Conservation (phyloP, 1,284 basidiomycete species). For the Sporisorium iseilematis-ciliati region DNA sequence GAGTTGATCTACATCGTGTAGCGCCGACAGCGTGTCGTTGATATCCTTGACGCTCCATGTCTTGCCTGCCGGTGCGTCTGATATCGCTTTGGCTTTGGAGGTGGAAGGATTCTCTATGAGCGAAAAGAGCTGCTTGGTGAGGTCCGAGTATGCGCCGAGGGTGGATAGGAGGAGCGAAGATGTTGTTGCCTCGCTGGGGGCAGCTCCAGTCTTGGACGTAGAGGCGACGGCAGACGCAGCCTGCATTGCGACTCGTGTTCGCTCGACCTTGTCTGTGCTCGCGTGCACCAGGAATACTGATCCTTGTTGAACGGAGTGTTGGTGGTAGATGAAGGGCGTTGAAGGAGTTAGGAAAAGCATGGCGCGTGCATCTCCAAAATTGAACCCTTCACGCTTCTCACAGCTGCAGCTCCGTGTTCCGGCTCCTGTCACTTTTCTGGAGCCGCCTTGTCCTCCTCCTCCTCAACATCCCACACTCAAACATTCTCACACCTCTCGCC, state of each 20-base stretch:
- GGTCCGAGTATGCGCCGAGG: slow-evolving; percentile 40
- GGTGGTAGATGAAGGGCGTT: too few species aligned
- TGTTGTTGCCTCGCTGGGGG: slow-evolving; percentile 27
- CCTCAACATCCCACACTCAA: background rate
- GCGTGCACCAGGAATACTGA: background rate
- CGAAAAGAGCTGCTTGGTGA: slow-evolving; percentile 45
- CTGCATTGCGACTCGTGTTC: slow-evolving; percentile 1
- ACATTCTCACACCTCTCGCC: too few species aligned
- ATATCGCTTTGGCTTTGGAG: slow-evolving; percentile 10
- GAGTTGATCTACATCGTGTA: slow-evolving; percentile 32
- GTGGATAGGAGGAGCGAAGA: slow-evolving; percentile 37
- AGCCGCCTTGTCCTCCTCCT: background rate
- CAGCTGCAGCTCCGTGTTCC: background rate
- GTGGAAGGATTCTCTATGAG: slow-evolving; percentile 35
- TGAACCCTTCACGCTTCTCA: too few species aligned
- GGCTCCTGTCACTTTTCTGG: background rate
- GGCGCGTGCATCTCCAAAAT: slow-evolving; percentile 7
- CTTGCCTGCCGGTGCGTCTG: slow-evolving; percentile 23
- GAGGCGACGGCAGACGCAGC: slow-evolving; percentile 5
- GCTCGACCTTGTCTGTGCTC: background rate
- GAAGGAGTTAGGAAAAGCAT: background rate
- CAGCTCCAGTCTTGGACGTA: slow-evolving; percentile 3
- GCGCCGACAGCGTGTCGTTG: slow-evolving; percentile 18
- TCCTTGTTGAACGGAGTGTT: background rate
- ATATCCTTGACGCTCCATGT: slow-evolving; percentile 24